Conservation (phyloP, 345 rosid genomes). For the Syzygium oleosum region DNA sequence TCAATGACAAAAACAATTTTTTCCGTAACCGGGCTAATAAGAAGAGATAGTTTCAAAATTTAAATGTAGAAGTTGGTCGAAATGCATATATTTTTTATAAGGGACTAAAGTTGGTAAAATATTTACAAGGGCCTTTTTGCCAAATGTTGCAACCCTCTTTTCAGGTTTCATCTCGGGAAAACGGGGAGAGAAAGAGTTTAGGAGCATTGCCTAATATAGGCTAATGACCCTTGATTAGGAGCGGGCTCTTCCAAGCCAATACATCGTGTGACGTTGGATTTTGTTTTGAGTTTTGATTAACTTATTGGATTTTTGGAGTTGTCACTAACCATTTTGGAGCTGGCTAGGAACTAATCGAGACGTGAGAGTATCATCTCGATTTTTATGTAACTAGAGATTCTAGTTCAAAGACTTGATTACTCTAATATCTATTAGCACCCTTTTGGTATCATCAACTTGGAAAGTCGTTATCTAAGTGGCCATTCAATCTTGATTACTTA, state of each 20-base stretch:
- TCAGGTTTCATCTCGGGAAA: too few species aligned
- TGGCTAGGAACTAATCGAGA: background rate
- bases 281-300: background rate
- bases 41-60: too few species aligned
- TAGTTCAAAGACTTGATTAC: too few species aligned
- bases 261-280: fast-evolving
- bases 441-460: background rate
- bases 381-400: background rate
- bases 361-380: fast-evolving
- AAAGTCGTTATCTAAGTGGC: background rate
- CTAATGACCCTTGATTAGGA: fast-evolving
- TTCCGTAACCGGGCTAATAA: too few species aligned
- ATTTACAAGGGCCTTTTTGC: too few species aligned
- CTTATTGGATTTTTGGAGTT: too few species aligned
- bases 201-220: background rate
- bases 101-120: too few species aligned
- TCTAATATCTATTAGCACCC: background rate
- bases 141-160: too few species aligned
- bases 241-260: fast-evolving
- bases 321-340: background rate
- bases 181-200: background rate
- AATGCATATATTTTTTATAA: too few species aligned
- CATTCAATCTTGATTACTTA: too few species aligned
- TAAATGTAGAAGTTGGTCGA: too few species aligned
- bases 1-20: too few species aligned